Evolutionary conservation across 352 stramenopile species (phyloP).

Genomic region (Globisporangium acanthophoron): DNA sequence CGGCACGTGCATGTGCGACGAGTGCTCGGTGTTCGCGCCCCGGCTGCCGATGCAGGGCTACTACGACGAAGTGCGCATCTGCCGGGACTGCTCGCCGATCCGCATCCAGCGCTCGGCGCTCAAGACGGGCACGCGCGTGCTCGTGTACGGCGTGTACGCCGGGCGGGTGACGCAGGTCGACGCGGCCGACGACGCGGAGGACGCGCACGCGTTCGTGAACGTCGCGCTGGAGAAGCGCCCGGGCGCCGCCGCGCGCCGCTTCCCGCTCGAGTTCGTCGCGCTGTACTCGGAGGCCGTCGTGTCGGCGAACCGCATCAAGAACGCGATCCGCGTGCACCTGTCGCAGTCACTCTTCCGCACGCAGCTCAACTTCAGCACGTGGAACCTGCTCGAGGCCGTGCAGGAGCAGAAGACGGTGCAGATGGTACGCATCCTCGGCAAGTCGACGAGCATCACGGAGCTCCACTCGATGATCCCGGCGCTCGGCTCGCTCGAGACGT

Average conservation of each 20-base stretch:
- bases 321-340: conserved; percentile 59
- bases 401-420: conserved; percentile 81
- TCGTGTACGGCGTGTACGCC: conserved; percentile 69
- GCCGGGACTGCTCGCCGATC: conserved; percentile 68
- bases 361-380: conserved; percentile 83
- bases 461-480: conserved; percentile 75
- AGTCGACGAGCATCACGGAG: conserved; percentile 76
- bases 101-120: conserved; percentile 65
- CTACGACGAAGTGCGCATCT: conserved; percentile 81
- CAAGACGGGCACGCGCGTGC: conserved; percentile 61
- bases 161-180: conserved; percentile 60
- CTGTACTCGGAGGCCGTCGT: conserved; percentile 74
- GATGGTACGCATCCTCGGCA: conserved; percentile 84
- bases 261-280: conserved; percentile 67
- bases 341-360: conserved; percentile 74
- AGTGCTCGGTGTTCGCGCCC: conserved; percentile 74
- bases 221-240: conserved; percentile 39
- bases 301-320: conserved; percentile 82
- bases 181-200: conserved; percentile 49
- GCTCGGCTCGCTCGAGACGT: conserved; percentile 61
- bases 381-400: conserved; percentile 75
- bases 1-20: conserved; percentile 80
- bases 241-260: conserved; percentile 24
- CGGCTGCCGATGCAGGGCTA: conserved; percentile 78
- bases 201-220: conserved; percentile 51